These are phyloP conservation scores for Erysimum cheiri DNA, from an alignment of 441 rosid genomes.

Conservation along the genomic window DNA sequence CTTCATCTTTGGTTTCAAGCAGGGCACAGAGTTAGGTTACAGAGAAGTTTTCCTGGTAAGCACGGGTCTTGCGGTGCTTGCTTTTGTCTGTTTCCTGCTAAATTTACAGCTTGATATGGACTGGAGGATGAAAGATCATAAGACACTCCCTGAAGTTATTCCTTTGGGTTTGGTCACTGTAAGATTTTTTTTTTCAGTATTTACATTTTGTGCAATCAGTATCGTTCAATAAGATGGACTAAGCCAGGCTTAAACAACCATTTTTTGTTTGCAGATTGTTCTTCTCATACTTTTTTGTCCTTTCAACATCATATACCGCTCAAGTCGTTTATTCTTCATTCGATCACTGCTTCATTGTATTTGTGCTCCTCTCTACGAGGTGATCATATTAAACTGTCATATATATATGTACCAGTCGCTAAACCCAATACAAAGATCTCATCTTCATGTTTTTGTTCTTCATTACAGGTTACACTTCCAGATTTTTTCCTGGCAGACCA, in stretches of 20 bases:
- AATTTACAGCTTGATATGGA: slow-evolving; percentile 64
- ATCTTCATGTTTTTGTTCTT: slow-evolving; percentile 35
- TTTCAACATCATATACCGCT: slow-evolving; percentile 55
- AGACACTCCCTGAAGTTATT: slow-evolving; percentile 56
- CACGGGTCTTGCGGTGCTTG: slow-evolving; percentile 66
- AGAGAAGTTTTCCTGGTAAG: slow-evolving; percentile 68
- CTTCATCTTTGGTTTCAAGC: slow-evolving; percentile 75
- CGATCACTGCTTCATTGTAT: slow-evolving; percentile 55
- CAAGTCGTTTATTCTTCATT: slow-evolving; percentile 66
- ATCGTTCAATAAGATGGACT: neutral
- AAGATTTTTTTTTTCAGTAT: slow-evolving; percentile 37
- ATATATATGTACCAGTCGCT: neutral
- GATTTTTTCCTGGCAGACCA: slow-evolving; percentile 78
- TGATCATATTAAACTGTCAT: slow-evolving; percentile 26
- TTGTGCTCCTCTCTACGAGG: slow-evolving; percentile 74
- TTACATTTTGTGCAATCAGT: slow-evolving; percentile 7
- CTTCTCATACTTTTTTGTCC: slow-evolving; percentile 60
- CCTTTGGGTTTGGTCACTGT: slow-evolving; percentile 66
- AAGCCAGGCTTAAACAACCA: neutral
- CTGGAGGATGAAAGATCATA: slow-evolving; percentile 46
- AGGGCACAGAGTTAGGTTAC: slow-evolving; percentile 71
- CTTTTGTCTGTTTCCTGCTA: slow-evolving; percentile 58
- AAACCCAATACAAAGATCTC: slow-evolving; percentile 9
- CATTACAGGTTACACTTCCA: slow-evolving; percentile 63
- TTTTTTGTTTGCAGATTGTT: slow-evolving; percentile 49